A percentile compares a stretch with the other conserved stretches of the same genome.
Evolutionary conservation across 441 rosid species (phyloP).

Genomic region (Sinapis alba): DNA sequence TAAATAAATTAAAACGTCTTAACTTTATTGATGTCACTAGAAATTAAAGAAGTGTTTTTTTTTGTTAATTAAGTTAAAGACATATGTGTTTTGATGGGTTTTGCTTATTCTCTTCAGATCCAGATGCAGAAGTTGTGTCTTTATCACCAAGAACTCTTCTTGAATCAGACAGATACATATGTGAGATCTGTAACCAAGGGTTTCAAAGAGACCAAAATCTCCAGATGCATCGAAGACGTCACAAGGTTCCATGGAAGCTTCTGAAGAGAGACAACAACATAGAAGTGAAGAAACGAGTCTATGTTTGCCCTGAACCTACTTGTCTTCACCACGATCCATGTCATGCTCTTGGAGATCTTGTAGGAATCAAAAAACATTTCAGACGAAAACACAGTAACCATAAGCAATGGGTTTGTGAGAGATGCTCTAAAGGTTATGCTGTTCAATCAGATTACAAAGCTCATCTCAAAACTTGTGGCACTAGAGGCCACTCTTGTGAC

Average conservation of each 20-base stretch:
- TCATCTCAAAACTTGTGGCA: constrained; percentile 96
- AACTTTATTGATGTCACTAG: background rate
- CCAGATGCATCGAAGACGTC: constrained; percentile 90
- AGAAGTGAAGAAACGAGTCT: constrained; percentile 80
- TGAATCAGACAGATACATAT: constrained; percentile 82
- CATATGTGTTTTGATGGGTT: background rate
- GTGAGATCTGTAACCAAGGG: constrained; percentile 97
- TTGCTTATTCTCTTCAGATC: constrained; percentile 52
- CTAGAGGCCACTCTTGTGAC: constrained; percentile 94
- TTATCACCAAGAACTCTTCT: constrained; percentile 77
- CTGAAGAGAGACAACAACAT: constrained; percentile 78
- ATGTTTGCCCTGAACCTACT: constrained; percentile 86
- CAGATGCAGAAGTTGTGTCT: constrained; percentile 96
- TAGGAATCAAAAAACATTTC: constrained; percentile 91
- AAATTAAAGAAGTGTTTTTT: constrained; percentile 5
- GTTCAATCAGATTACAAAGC: constrained; percentile 98
- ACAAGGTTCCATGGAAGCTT: constrained; percentile 96
- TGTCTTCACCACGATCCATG: constrained; percentile 93
- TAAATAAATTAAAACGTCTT: background rate
- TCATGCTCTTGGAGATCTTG: constrained; percentile 95
- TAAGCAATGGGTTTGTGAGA: constrained; percentile 91
- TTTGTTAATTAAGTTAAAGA: no score
- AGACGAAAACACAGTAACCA: constrained; percentile 88
- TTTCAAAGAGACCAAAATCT: constrained; percentile 96
- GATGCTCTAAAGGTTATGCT: constrained; percentile 89